Conservation (phyloP, 108 stramenopile species). For the Conticribra guillardii region DNA sequence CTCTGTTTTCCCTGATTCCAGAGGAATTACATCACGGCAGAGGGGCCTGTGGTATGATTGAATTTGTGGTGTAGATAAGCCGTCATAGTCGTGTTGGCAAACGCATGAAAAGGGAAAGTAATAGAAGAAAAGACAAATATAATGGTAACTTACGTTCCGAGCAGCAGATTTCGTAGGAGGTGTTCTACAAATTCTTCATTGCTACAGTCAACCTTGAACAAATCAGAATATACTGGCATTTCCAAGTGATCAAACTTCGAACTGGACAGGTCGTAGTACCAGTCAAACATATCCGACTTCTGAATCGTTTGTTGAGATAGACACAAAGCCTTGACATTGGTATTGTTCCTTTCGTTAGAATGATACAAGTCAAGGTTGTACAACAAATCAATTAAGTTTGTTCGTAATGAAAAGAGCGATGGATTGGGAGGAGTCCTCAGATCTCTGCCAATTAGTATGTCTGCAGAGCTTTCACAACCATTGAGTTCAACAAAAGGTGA, state of each 20-base stretch:
- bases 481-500: constrained; percentile 4
- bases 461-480: not conserved
- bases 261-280: constrained; percentile 27
- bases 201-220: too few relatives aligned
- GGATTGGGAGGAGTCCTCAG: constrained; percentile 30
- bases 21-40: constrained; percentile 16
- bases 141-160: too few relatives aligned
- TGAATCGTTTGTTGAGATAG: not conserved
- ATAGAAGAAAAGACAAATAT: too few relatives aligned
- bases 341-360: not conserved
- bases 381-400: constrained; percentile 15
- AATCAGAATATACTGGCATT: constrained; percentile 19
- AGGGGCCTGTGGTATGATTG: too few relatives aligned
- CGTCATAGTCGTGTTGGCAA: too few relatives aligned
- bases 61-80: too few relatives aligned
- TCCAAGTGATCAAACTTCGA: constrained; percentile 18
- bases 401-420: constrained; percentile 9
- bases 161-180: too few relatives aligned
- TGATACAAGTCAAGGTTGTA: constrained; percentile 8
- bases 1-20: constrained; percentile 5
- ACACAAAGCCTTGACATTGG: not conserved
- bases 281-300: constrained; percentile 11
- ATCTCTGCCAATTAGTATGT: constrained; percentile 14
- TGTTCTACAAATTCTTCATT: not conserved
- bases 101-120: too few relatives aligned